Evolutionary conservation across 192 early-diverging fungal genomes (phyloP).

Genomic region (Umbelopsis ramanniana): DNA sequence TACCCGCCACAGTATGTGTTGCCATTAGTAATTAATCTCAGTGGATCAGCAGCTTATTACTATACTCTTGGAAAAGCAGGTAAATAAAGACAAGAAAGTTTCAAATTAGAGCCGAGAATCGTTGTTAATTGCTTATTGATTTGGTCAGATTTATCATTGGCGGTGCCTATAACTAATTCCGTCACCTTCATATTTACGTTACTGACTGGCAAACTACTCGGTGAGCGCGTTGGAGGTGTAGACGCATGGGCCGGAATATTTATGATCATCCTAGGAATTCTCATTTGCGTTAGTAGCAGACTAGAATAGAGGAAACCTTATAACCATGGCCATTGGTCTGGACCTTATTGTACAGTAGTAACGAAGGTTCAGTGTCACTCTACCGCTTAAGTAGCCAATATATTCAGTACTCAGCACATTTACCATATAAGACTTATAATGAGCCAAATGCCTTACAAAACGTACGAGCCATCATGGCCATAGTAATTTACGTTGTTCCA

Average conservation of each 20-base stretch:
- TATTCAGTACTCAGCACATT: too few relatives aligned
- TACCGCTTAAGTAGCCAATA: too few relatives aligned
- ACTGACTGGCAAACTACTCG: constrained; percentile 77
- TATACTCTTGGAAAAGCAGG: constrained; percentile 82
- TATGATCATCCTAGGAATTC: constrained; percentile 70
- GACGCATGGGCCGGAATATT: constrained; percentile 69
- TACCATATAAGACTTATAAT: too few relatives aligned
- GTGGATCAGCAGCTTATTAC: constrained; percentile 92
- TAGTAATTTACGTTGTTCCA: too few relatives aligned
- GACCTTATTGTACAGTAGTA: too few relatives aligned
- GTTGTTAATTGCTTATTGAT: neutral
- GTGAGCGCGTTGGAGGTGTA: constrained; percentile 73
- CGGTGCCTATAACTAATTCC: constrained; percentile 92
- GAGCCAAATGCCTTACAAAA: too few relatives aligned
- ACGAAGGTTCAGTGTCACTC: too few relatives aligned
- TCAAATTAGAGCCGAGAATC: too few relatives aligned
- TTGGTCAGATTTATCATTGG: constrained; percentile 78
- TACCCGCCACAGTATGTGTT: constrained; percentile 67
- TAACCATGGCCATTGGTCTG: too few relatives aligned
- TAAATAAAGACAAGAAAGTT: constrained; percentile 13
- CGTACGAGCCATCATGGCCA: too few relatives aligned
- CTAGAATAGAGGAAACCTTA: neutral
- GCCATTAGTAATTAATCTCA: constrained; percentile 87
- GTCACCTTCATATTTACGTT: constrained; percentile 88
- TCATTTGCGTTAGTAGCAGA: constrained; percentile 65